Evolutionary conservation across 345 rosid genomes (phyloP).

Genomic region (Moricandia moricandioides): DNA sequence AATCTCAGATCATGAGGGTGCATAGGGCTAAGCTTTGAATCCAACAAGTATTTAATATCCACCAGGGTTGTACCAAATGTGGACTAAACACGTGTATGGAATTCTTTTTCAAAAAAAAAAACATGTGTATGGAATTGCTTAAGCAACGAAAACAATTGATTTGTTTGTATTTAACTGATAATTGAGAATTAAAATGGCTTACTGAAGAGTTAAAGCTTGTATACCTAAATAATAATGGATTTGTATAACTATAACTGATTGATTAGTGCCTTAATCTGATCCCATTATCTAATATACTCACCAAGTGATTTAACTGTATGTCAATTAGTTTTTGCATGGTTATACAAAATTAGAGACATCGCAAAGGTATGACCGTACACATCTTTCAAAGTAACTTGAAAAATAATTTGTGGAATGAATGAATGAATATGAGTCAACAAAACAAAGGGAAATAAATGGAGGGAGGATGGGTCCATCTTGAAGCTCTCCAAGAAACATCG

Average conservation of each 20-base stretch:
- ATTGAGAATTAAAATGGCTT: too few relatives aligned
- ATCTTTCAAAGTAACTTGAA: not conserved
- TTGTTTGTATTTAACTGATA: too few relatives aligned
- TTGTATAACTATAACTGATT: not conserved
- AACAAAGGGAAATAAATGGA: not conserved
- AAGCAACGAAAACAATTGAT: too few relatives aligned
- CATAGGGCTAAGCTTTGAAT: too few relatives aligned
- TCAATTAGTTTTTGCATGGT: not conserved
- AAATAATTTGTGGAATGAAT: not conserved
- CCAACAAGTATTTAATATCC: too few relatives aligned
- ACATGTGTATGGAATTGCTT: too few relatives aligned
- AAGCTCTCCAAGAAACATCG: conserved; percentile 29
- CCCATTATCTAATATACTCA: not conserved
- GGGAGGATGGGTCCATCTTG: conserved; percentile 19
- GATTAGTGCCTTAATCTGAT: not conserved
- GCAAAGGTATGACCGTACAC: conserved; percentile 17
- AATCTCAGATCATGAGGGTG: too few relatives aligned
- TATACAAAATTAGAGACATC: not conserved
- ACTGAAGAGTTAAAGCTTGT: too few relatives aligned
- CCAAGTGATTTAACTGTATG: too few relatives aligned
- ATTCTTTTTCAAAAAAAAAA: too few relatives aligned
- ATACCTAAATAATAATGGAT: not conserved
- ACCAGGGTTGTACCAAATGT: too few relatives aligned
- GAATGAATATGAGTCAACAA: conserved; percentile 13
- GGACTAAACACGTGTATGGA: too few relatives aligned